Percentiles rank a stretch among this genome's conserved stretches.
Evolutionary conservation across 768 basidiomycete species (phyloP).

Genomic region (Amanita molliuscula): DNA sequence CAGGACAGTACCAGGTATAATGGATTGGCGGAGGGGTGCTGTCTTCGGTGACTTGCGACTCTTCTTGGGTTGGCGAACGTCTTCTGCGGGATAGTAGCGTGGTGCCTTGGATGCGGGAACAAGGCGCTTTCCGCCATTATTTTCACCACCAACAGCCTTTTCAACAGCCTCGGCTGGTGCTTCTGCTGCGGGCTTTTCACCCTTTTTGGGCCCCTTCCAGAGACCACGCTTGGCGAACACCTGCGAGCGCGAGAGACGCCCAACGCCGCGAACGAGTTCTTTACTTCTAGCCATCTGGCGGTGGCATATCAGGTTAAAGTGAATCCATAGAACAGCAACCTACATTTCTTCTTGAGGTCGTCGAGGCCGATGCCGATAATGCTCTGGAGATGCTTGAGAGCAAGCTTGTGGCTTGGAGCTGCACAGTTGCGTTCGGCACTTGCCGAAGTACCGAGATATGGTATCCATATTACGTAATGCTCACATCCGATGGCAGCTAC

Average conservation of each 20-base stretch:
- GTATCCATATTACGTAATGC: constrained; percentile 9
- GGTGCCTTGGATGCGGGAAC: constrained; percentile 81
- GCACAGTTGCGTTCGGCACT: constrained; percentile 29
- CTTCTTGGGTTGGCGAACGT: constrained; percentile 85
- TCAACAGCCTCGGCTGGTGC: constrained; percentile 57
- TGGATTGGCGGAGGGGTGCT: constrained; percentile 70
- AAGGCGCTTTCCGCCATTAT: constrained; percentile 83
- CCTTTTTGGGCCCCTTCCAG: constrained; percentile 79
- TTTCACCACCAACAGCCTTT: constrained; percentile 79
- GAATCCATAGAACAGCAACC: constrained; percentile 12
- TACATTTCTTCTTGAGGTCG: constrained; percentile 42
- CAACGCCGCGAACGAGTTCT: constrained; percentile 74
- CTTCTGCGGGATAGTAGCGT: constrained; percentile 92
- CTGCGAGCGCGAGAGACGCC: constrained; percentile 75
- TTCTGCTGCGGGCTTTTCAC: constrained; percentile 50
- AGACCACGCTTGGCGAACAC: constrained; percentile 74
- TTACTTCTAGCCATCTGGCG: constrained; percentile 78
- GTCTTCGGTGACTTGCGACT: constrained; percentile 80
- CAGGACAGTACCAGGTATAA: constrained; percentile 89
- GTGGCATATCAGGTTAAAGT: constrained; percentile 8
- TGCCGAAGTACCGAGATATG: constrained; percentile 24
- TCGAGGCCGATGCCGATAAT: constrained; percentile 38
- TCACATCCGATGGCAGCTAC: neutral
- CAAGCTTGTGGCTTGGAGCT: constrained; percentile 33
- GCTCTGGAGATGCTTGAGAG: constrained; percentile 20